phyloP scores from a whole-genome alignment of 2,329 filamentous ascomycete genomes.

The Elsinoe batatas region DNA sequence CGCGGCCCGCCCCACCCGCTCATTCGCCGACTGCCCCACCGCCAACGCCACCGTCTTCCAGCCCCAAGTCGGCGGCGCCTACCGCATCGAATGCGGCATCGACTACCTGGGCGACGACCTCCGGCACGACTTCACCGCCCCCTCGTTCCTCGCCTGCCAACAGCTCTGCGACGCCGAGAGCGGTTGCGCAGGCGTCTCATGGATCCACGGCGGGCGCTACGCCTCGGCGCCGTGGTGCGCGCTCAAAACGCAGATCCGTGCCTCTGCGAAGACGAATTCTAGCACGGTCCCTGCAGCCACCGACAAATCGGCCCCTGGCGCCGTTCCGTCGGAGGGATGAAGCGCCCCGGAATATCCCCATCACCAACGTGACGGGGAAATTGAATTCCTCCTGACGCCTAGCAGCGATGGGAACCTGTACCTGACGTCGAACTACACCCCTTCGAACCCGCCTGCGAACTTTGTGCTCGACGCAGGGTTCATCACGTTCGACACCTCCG shows the following conservation, averaged over 20 bases:
- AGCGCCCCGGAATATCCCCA: conserved; percentile 7
- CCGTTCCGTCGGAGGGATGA: background rate
- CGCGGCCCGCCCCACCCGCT: background rate
- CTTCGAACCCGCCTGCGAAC: background rate
- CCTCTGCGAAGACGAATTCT: background rate
- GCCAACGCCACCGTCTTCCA: conserved; percentile 5
- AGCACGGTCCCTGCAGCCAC: background rate
- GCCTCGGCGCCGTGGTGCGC: background rate
- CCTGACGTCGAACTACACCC: conserved; percentile 8
- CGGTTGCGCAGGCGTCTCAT: background rate
- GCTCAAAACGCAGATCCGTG: background rate
- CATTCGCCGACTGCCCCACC: background rate
- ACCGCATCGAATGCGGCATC: background rate
- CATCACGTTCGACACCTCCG: background rate
- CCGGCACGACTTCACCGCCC: background rate
- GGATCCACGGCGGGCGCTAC: background rate
- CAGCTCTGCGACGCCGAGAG: background rate
- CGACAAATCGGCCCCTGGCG: background rate
- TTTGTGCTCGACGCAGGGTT: background rate
- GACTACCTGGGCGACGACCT: background rate
- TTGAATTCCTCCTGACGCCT: background rate
- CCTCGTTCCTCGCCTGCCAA: background rate
- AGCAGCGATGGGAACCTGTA: background rate
- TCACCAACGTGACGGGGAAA: conserved; percentile 10
- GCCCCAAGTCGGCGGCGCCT: background rate